Conservation (phyloP, 306 rosid species). For the Prinsepia uniflora region DNA sequence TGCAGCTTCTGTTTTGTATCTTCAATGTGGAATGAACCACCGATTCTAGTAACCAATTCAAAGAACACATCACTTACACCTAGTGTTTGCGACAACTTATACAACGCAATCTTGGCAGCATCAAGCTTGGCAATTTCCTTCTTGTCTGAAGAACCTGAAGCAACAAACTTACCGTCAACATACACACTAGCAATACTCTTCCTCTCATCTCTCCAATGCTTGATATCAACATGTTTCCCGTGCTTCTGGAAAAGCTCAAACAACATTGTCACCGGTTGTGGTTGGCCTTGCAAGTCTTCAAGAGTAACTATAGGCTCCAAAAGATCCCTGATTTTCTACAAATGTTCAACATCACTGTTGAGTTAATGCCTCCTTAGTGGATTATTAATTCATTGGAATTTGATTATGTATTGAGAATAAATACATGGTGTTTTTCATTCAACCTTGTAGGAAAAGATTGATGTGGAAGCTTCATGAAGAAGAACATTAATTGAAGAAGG, state of each 20-base stretch:
- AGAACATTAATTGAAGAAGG: too few species aligned
- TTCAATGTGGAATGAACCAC: constrained; percentile 42
- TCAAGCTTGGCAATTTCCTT: constrained; percentile 57
- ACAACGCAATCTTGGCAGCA: constrained; percentile 66
- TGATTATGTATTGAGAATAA: too few species aligned
- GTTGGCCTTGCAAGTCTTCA: constrained; percentile 41
- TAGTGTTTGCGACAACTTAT: constrained; percentile 25
- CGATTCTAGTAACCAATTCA: constrained; percentile 4
- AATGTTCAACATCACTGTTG: background rate
- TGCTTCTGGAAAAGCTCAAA: constrained; percentile 61
- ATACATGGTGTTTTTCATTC: too few species aligned
- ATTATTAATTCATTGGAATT: too few species aligned
- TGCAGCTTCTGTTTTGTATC: constrained; percentile 54
- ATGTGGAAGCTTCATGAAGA: too few species aligned
- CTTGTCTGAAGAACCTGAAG: constrained; percentile 53
- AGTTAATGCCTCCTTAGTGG: too few species aligned
- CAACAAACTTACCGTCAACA: constrained; percentile 53
- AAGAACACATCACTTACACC: background rate
- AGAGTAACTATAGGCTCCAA: constrained; percentile 69
- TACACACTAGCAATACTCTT: constrained; percentile 40
- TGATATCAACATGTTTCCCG: constrained; percentile 51
- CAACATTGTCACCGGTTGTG: constrained; percentile 64
- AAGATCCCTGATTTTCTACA: constrained; percentile 51
- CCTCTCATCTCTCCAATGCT: constrained; percentile 30
- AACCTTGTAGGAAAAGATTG: too few species aligned